Percentiles rank a stretch among this genome's conserved stretches.
Conservation (phyloP, 2,329 filamentous ascomycete genomes). For the Aspergillus udagawae region DNA sequence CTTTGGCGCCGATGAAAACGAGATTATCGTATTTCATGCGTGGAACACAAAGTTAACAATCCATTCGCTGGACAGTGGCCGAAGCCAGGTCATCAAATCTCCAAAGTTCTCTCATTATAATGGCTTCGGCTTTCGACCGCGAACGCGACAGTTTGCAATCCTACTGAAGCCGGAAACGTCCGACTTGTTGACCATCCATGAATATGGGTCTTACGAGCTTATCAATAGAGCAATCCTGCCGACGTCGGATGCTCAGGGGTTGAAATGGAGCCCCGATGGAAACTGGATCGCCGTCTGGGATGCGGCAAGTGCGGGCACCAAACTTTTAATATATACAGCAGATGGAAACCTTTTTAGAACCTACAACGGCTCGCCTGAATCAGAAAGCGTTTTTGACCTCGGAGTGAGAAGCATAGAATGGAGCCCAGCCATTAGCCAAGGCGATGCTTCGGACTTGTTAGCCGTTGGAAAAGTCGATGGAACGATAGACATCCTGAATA, state of each 20-base stretch:
- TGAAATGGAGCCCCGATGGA: constrained; percentile 59
- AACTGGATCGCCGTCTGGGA: constrained; percentile 59
- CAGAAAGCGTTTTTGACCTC: constrained; percentile 40
- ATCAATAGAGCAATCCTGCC: constrained; percentile 36
- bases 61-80: constrained; percentile 31
- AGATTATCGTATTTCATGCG: constrained; percentile 37
- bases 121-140: constrained; percentile 38
- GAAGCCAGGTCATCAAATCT: constrained; percentile 36
- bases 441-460: constrained; percentile 35
- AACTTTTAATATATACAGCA: constrained; percentile 54
- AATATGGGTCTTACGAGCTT: constrained; percentile 31
- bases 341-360: constrained; percentile 57
- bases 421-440: constrained; percentile 36
- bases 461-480: constrained; percentile 50
- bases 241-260: constrained; percentile 54
- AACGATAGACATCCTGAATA: constrained; percentile 46
- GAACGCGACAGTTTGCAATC: constrained; percentile 37
- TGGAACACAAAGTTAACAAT: constrained; percentile 39
- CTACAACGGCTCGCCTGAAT: constrained; percentile 40
- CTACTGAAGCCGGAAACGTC: constrained; percentile 36
- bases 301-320: constrained; percentile 48
- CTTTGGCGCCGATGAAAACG: constrained; percentile 35
- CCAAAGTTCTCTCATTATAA: constrained; percentile 37
- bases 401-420: constrained; percentile 53
- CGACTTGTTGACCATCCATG: constrained; percentile 39